phyloP scores from a whole-genome alignment of 371 early-diverging fungal species.

The Dinochytrium kinnereticum region DNA sequence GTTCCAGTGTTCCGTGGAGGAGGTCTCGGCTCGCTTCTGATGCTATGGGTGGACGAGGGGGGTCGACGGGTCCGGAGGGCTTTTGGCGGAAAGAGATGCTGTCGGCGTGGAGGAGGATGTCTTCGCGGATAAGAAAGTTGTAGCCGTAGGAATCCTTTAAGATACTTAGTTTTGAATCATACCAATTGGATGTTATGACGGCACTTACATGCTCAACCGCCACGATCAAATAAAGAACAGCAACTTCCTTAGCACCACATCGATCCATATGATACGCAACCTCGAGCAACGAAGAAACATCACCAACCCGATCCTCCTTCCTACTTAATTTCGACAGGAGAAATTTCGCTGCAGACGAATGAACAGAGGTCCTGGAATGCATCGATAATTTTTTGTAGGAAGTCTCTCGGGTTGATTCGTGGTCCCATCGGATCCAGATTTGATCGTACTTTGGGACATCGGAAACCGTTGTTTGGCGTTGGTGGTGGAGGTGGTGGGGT shows the following conservation, averaged over 20 bases:
- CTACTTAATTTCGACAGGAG: background rate
- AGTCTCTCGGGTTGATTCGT: conserved; percentile 1
- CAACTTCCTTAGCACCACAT: conserved; percentile 9
- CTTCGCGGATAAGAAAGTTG: conserved; percentile 9
- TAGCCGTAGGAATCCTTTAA: conserved; percentile 6
- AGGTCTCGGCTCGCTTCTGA: background rate
- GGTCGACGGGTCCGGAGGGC: conserved; percentile 1
- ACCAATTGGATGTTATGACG: background rate
- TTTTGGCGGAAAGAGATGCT: background rate
- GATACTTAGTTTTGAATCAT: background rate
- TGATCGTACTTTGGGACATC: conserved; percentile 6
- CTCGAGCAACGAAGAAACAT: conserved; percentile 3
- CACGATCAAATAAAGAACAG: background rate
- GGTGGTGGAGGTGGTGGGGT: background rate
- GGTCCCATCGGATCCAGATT: conserved; percentile 11
- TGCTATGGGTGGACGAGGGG: background rate
- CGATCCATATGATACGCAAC: conserved; percentile 12
- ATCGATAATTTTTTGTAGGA: conserved; percentile 7
- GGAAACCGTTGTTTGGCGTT: background rate
- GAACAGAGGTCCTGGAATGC: background rate
- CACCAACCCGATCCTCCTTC: background rate
- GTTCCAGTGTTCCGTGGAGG: conserved; percentile 11
- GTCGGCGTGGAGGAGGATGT: conserved; percentile 16
- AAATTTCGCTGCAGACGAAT: background rate
- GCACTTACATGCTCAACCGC: conserved; percentile 11